phyloP scores from a whole-genome alignment of 495 filamentous ascomycete genomes.

The Chaetomium fimeti region DNA sequence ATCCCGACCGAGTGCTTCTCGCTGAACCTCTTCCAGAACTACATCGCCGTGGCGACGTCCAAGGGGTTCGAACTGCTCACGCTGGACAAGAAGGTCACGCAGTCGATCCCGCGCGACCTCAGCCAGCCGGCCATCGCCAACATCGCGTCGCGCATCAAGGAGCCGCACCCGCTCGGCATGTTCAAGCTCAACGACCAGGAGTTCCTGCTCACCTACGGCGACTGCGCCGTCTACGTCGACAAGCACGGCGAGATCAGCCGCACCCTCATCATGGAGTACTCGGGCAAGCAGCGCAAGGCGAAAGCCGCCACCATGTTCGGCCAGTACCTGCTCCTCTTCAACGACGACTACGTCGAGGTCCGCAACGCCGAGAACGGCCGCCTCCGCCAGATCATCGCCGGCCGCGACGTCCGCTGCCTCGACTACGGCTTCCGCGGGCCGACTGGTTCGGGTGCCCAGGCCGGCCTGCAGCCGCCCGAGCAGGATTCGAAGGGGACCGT shows the following conservation, averaged over 20 bases:
- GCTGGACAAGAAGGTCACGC: slow-evolving; percentile 90
- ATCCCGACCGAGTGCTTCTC: slow-evolving; percentile 94
- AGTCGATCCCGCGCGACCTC: slow-evolving; percentile 79
- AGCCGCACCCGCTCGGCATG: slow-evolving; percentile 88
- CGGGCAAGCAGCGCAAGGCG: slow-evolving; percentile 82
- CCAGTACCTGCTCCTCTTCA: slow-evolving; percentile 78
- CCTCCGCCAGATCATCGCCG: slow-evolving; percentile 88
- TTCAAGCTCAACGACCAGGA: slow-evolving; percentile 90
- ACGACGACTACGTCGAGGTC: slow-evolving; percentile 89
- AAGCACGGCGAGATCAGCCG: slow-evolving; percentile 94
- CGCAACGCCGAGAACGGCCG: slow-evolving; percentile 95
- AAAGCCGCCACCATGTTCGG: slow-evolving; percentile 72
- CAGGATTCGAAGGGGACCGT: slow-evolving; percentile 60
- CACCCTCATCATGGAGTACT: slow-evolving; percentile 94
- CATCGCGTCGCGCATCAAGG: slow-evolving; percentile 76
- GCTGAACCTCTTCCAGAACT: slow-evolving; percentile 92
- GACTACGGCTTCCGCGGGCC: slow-evolving; percentile 74
- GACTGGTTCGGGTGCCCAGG: slow-evolving; percentile 38
- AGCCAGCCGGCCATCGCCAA: slow-evolving; percentile 69
- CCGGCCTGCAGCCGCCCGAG: slow-evolving; percentile 23
- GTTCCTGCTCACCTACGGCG: slow-evolving; percentile 90
- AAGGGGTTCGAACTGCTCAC: slow-evolving; percentile 96
- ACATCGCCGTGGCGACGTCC: slow-evolving; percentile 84
- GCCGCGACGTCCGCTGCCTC: slow-evolving; percentile 78
- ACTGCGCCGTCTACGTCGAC: slow-evolving; percentile 96